A percentile compares a stretch with the other conserved stretches of the same genome.
Conservation (phyloP, 345 rosid genomes). For the Camelina sativa region DNA sequence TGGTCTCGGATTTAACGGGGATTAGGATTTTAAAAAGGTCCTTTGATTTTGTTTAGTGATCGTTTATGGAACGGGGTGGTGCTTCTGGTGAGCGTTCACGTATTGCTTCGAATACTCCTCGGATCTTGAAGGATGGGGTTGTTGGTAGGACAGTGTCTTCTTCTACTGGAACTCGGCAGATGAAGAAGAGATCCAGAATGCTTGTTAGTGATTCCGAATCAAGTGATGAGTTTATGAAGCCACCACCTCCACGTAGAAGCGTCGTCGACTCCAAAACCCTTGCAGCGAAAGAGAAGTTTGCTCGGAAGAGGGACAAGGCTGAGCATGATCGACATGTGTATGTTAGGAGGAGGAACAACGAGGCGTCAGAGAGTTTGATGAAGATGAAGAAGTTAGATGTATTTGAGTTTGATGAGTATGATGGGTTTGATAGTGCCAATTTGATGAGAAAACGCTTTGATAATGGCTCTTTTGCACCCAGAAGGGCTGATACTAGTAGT, state of each 20-base stretch:
- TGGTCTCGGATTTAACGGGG: slow-evolving; percentile 34
- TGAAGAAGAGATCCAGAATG: slow-evolving; percentile 70
- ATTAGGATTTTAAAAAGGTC: slow-evolving; percentile 47
- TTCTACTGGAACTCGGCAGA: slow-evolving; percentile 49
- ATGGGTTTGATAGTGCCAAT: slow-evolving; percentile 60
- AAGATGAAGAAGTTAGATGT: slow-evolving; percentile 76
- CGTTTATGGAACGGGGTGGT: slow-evolving; percentile 71
- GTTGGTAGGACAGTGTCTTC: slow-evolving; percentile 50
- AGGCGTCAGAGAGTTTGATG: slow-evolving; percentile 46
- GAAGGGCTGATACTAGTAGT: slow-evolving; percentile 48
- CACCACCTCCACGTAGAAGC: slow-evolving; percentile 56
- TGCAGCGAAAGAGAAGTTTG: slow-evolving; percentile 51
- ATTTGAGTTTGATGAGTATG: slow-evolving; percentile 83
- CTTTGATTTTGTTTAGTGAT: slow-evolving; percentile 35
- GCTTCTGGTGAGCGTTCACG: slow-evolving; percentile 74
- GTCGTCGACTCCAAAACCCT: slow-evolving; percentile 52
- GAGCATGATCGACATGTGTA: slow-evolving; percentile 50
- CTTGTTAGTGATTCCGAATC: slow-evolving; percentile 75
- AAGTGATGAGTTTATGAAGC: slow-evolving; percentile 61
- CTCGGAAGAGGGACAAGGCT: slow-evolving; percentile 57
- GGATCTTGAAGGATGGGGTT: slow-evolving; percentile 57
- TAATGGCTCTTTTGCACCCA: slow-evolving; percentile 48
- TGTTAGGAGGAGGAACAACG: slow-evolving; percentile 54
- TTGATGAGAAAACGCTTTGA: slow-evolving; percentile 51
- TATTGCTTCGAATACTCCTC: slow-evolving; percentile 58